These are phyloP conservation scores for Lentinula lateritia DNA, from an alignment of 768 basidiomycete species.

Conservation along the genomic window DNA sequence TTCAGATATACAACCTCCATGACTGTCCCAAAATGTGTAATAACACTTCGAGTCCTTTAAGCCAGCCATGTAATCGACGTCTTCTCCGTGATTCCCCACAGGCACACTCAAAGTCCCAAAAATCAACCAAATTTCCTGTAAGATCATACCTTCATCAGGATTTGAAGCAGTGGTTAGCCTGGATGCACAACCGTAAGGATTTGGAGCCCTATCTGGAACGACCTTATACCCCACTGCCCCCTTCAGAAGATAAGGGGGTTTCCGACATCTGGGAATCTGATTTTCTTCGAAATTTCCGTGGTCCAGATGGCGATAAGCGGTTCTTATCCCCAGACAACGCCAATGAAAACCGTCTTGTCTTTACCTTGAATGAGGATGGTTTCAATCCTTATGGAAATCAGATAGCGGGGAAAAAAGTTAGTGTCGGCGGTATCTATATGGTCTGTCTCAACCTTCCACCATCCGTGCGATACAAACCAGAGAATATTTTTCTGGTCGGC, in stretches of 20 bases:
- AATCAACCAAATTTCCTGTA: too few relatives aligned
- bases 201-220: slow-evolving; percentile 23
- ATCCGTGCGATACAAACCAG: slow-evolving; percentile 18
- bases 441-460: slow-evolving; percentile 31
- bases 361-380: slow-evolving; percentile 25
- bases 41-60: slow-evolving; percentile 9
- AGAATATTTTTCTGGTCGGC: slow-evolving; percentile 29
- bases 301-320: slow-evolving; percentile 18
- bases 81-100: neutral
- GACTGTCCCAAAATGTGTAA: slow-evolving; percentile 17
- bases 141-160: too few relatives aligned
- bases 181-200: slow-evolving; percentile 17
- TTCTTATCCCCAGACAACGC: slow-evolving; percentile 2
- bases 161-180: slow-evolving; percentile 20
- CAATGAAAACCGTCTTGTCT: slow-evolving; percentile 20
- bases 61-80: slow-evolving; percentile 12
- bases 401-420: slow-evolving; percentile 18
- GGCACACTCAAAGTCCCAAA: too few relatives aligned
- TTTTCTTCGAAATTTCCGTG: slow-evolving; percentile 18
- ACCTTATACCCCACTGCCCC: neutral
- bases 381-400: slow-evolving; percentile 28
- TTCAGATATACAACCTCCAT: slow-evolving; percentile 13
- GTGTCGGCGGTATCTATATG: slow-evolving; percentile 25
- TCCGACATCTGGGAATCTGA: slow-evolving; percentile 23
- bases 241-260: slow-evolving; percentile 5